Evolutionary conservation across 1,139 yeast species (phyloP), one percentile per base, ranked within the genome.

Genomic region (Taiozyma sp.): DNA sequence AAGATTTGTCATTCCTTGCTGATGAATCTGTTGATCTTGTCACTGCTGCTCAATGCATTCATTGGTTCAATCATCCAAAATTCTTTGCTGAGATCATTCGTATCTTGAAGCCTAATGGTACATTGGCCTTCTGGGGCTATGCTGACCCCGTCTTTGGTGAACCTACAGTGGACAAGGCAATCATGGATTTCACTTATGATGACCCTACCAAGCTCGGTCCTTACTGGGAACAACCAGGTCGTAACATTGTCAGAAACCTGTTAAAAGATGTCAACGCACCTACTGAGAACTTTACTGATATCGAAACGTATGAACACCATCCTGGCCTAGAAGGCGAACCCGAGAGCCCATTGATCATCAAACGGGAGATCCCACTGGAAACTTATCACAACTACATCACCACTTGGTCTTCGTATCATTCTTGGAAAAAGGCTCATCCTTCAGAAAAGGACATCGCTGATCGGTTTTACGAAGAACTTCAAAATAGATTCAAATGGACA

Each of bases 121-220:
- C 88, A 2, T 68, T 88, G 51, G 85, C 89, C 0, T 81, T 76
- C 62, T 87, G 91, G 87, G 83, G 85, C 19, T 88, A 88, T 63
- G 79, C 77, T 47, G 91, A 87, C 59, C 88, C 88, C 0, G 58
- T 63, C 10, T 63, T 67, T 47, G 70, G 68, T 43, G 51, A 49
- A 35, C 54, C 55, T 11, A 59, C 56, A 24, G 69, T 70, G 16
- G 69, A 72, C 50, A 63, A 62, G 32, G 53, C 73, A 34, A 68
- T 67, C 46, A 62, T 67, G 16, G 64, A 70, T 24, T 62, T 67
- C 50, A 63, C 54, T 43, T 66, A 67, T 14, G 76, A 68, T 32
- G 72, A 71, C 43, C 76, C 74, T 16, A 46, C 52, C 1, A 75
- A 70, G 55, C 69, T 85, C 68, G 93, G 91, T 0, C 80, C 82